Percentiles rank a stretch among this genome's conserved stretches.
Conservation (phyloP, 2,329 filamentous ascomycete genomes). For the Venturia effusa region DNA sequence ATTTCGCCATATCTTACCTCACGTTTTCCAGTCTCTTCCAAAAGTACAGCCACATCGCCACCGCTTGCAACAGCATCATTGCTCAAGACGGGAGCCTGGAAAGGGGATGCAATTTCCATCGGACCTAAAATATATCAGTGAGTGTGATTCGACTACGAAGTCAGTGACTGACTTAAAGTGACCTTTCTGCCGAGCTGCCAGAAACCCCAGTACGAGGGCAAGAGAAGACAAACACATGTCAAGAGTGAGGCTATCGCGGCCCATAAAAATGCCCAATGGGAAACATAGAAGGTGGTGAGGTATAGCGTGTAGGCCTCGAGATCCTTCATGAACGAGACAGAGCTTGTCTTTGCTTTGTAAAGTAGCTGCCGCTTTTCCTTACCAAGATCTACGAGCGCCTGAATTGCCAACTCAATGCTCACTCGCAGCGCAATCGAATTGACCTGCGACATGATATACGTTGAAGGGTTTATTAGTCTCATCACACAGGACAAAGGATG, state of each 20-base stretch:
- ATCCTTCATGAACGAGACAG: neutral
- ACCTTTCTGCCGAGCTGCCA: slow-evolving; percentile 8
- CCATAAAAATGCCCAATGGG: neutral
- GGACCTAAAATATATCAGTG: neutral
- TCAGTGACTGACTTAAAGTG: neutral
- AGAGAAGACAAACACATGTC: neutral
- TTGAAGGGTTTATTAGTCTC: neutral
- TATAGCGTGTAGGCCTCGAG: neutral
- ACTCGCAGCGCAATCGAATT: neutral
- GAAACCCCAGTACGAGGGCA: slow-evolving; percentile 6
- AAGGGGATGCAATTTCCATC: slow-evolving; percentile 5
- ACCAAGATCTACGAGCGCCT: neutral
- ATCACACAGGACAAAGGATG: neutral
- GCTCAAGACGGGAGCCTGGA: slow-evolving; percentile 1
- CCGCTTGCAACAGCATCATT: neutral
- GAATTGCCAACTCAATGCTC: neutral
- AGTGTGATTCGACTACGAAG: neutral
- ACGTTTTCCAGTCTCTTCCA: slow-evolving; percentile 1
- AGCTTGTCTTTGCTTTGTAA: neutral
- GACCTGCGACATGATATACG: neutral
- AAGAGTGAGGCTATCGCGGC: slow-evolving; percentile 1
- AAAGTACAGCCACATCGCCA: neutral
- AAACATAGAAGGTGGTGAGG: neutral
- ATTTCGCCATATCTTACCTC: slow-evolving; percentile 1
- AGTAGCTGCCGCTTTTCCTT: neutral